Conservation (phyloP, 495 filamentous ascomycete species). For the Aspergillus sclerotioniger region DNA sequence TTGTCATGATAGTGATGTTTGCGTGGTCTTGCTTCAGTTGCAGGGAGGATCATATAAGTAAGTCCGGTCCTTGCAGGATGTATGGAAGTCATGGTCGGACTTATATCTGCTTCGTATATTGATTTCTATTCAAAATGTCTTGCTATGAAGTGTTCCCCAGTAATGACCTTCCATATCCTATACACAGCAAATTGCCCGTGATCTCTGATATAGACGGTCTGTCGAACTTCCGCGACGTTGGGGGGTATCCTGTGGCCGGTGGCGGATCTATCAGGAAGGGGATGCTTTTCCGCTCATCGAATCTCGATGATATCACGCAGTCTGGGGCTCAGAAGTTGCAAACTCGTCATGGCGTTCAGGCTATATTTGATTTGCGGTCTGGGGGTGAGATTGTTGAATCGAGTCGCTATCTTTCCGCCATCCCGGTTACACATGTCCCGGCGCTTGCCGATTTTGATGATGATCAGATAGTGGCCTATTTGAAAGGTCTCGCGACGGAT, state of each 20-base stretch:
- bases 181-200: neutral
- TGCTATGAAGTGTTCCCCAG: neutral
- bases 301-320: neutral
- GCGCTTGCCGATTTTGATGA: neutral
- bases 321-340: neutral
- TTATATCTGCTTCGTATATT: too few relatives aligned
- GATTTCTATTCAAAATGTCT: neutral
- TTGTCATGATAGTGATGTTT: too few relatives aligned
- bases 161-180: neutral
- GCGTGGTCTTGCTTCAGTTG: too few relatives aligned
- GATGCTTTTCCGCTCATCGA: neutral
- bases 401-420: neutral
- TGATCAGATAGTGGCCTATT: neutral
- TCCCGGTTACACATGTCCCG: neutral
- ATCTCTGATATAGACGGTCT: neutral
- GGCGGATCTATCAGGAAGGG: neutral
- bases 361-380: constrained; percentile 5
- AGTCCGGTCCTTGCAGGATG: too few relatives aligned
- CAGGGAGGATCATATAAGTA: too few relatives aligned
- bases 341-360: neutral
- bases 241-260: neutral
- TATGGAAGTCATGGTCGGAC: too few relatives aligned
- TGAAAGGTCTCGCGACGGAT: neutral
- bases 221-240: constrained; percentile 6
- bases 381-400: neutral